Evolutionary conservation across 2,329 filamentous ascomycete species (phyloP).

Genomic region (Cladophialophora chaetospira): DNA sequence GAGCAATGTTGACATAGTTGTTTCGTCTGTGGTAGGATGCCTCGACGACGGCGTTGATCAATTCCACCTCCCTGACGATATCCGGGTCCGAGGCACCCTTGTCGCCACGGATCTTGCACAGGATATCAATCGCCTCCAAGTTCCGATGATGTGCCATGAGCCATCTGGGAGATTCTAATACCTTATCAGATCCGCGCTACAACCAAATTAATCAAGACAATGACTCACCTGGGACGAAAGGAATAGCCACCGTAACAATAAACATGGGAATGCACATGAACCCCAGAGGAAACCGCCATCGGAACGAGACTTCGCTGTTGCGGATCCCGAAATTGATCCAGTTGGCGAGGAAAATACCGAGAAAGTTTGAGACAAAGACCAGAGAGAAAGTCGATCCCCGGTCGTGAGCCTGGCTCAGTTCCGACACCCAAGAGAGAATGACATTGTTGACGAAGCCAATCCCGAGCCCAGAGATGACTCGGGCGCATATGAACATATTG

Average conservation of each 20-base stretch:
- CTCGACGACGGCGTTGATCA: constrained; percentile 47
- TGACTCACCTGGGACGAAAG: constrained; percentile 44
- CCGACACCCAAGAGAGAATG: constrained; percentile 36
- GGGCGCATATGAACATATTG: constrained; percentile 38
- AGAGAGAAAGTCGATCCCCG: constrained; percentile 36
- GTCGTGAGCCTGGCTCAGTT: constrained; percentile 34
- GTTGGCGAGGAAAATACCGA: constrained; percentile 37
- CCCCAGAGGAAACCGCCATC: constrained; percentile 38
- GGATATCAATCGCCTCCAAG: constrained; percentile 40
- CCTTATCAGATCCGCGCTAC: background rate
- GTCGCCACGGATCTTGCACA: constrained; percentile 39
- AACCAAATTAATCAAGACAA: background rate
- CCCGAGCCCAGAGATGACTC: constrained; percentile 38
- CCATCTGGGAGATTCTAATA: constrained; percentile 46
- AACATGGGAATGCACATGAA: constrained; percentile 36
- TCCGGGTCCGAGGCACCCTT: constrained; percentile 38
- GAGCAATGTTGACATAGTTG: constrained; percentile 44
- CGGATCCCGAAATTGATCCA: constrained; percentile 39
- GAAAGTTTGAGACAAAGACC: constrained; percentile 37
- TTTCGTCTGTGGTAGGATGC: constrained; percentile 43
- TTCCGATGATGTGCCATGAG: constrained; percentile 42
- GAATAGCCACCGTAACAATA: constrained; percentile 29
- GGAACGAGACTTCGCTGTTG: constrained; percentile 25
- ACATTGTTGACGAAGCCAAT: constrained; percentile 39
- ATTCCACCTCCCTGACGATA: constrained; percentile 41